Conservation (phyloP, 331 rosid species). For the Malus hybrid region DNA sequence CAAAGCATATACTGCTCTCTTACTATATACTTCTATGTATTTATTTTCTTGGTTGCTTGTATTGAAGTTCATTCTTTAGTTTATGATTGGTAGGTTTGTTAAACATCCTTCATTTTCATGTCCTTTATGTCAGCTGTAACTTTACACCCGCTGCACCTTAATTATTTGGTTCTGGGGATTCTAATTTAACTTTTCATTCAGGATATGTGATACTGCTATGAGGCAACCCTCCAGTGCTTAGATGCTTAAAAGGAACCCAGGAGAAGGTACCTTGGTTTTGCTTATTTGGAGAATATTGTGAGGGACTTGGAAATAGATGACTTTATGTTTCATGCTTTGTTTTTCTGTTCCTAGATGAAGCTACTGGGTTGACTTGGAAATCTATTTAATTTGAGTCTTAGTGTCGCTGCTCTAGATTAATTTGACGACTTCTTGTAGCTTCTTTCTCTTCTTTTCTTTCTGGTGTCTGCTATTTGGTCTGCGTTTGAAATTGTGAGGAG, state of each 20-base stretch:
- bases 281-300: conserved; percentile 71
- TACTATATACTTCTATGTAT: background rate
- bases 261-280: conserved; percentile 99
- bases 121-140: background rate
- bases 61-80: conserved; percentile 4
- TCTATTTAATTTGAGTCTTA: background rate
- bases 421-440: background rate
- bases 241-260: conserved; percentile 84
- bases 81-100: conserved; percentile 19
- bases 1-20: background rate
- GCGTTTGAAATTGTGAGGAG: background rate
- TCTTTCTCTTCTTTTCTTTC: background rate
- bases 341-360: background rate
- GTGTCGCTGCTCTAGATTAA: background rate
- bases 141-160: conserved; percentile 16
- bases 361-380: background rate
- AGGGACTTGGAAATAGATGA: conserved; percentile 27
- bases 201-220: conserved; percentile 78
- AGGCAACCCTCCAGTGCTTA: conserved; percentile 88
- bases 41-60: background rate
- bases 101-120: conserved; percentile 13
- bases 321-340: conserved; percentile 4
- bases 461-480: background rate
- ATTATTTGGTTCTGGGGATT: conserved; percentile 50
- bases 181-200: conserved; percentile 91